Base-by-base conservation (phyloP, 1,139 yeast species). In the Torulaspora globosa region DNA sequence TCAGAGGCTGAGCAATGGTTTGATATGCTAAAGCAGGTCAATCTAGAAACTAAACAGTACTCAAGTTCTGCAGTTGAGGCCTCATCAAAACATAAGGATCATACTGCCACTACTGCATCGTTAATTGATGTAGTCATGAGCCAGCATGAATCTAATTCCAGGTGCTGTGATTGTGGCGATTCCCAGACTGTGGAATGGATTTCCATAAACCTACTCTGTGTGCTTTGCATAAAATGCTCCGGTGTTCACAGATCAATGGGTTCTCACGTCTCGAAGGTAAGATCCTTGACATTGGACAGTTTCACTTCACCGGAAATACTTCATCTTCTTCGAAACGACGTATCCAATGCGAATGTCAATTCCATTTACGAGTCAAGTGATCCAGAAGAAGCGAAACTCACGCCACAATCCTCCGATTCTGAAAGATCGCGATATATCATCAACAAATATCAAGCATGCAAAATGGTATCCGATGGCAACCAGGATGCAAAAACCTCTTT, bases 181-280 rank as follows among this genome's bases (percentile, higher is more conserved):
- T 58, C 69, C 0, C 79, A 76, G 8, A 69, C 75, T 27, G 95
- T 87, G 8, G 97, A 89, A 58, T 90, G 97, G 97, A 77, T 90
- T 4, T 85, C 96, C 0, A 72, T 88, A 52, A 90, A 86, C 59
- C 68, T 84, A 41, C 68, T 88, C 47, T 80, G 81, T 19, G 78
- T 84, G 9, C 72, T 90, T 34, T 90, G 97, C 65, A 82, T 88
- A 34, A 81, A 83, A 40, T 90, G 97, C 60, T 83, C 96, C 0
- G 78, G 79, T 1, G 72, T 75, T 0, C 97, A 90, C 66, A 76
- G 94, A 53, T 77, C 86, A 28, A 68, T 90, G 50, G 95, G 95
- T 0, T 68, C 82, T 0, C 84, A 81, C 53, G 71, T 87, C 4
- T 83, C 95, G 18, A 78, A 78, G 54, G 84, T 89, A 5, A 79